phyloP scores from a whole-genome alignment of 495 filamentous ascomycete genomes.

The Hyaloscypha variabilis region DNA sequence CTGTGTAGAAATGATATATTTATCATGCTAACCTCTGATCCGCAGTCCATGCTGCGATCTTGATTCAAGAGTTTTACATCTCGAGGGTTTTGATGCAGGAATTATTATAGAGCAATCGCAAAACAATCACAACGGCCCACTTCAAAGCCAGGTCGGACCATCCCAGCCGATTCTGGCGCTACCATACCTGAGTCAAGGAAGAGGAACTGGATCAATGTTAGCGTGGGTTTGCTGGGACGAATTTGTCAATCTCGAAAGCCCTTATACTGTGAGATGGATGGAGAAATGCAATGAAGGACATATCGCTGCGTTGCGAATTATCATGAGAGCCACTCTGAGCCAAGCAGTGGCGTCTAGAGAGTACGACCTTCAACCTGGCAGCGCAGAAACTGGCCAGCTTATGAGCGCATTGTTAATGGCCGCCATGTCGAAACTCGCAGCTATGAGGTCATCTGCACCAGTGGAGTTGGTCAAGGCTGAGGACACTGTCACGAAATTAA shows the following conservation, averaged over 20 bases:
- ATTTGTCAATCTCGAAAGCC: slow-evolving; percentile 34
- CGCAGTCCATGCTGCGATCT: slow-evolving; percentile 23
- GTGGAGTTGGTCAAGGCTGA: slow-evolving; percentile 21
- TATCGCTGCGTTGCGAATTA: slow-evolving; percentile 33
- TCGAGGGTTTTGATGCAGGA: slow-evolving; percentile 22
- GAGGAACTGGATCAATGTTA: slow-evolving; percentile 33
- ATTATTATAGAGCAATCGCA: slow-evolving; percentile 23
- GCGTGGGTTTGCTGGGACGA: slow-evolving; percentile 38
- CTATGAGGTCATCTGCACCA: slow-evolving; percentile 30
- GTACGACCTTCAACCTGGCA: slow-evolving; percentile 16
- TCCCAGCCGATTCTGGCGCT: slow-evolving; percentile 17
- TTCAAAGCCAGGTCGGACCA: slow-evolving; percentile 12
- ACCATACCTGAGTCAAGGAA: slow-evolving; percentile 20
- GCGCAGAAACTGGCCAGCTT: slow-evolving; percentile 18
- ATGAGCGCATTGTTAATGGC: slow-evolving; percentile 30
- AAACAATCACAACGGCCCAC: slow-evolving; percentile 14
- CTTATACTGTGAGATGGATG: slow-evolving; percentile 34
- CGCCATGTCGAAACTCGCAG: slow-evolving; percentile 35
- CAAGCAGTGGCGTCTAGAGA: slow-evolving; percentile 16
- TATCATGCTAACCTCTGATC: too few relatives aligned
- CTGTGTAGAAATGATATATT: too few relatives aligned
- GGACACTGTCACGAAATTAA: slow-evolving; percentile 35
- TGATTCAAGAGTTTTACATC: slow-evolving; percentile 17
- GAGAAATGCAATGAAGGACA: slow-evolving; percentile 36
- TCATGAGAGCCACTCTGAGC: slow-evolving; percentile 30